Conservation (phyloP, 352 stramenopile genomes). For the Phytophthora agathidicida region DNA sequence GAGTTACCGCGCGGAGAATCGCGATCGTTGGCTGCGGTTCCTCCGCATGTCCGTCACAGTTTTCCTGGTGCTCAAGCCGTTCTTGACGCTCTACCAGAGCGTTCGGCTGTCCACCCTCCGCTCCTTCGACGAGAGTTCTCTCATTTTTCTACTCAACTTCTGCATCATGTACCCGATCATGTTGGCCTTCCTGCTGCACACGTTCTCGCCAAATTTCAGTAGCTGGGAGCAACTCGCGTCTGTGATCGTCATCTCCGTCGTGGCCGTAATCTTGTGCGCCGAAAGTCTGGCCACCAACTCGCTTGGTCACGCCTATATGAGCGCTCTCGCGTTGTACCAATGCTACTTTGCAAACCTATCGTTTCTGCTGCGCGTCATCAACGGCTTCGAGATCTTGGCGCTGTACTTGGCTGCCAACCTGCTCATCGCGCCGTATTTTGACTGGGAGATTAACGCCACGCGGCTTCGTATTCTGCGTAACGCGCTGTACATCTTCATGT, state of each 20-base stretch:
- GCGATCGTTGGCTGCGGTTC: conserved; percentile 68
- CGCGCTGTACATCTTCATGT: conserved; percentile 84
- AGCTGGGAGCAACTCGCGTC: conserved; percentile 64
- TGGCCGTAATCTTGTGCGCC: conserved; percentile 64
- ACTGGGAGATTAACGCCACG: conserved; percentile 46
- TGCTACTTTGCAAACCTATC: conserved; percentile 86
- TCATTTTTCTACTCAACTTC: conserved; percentile 84
- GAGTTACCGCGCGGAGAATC: conserved; percentile 76
- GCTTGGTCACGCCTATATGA: conserved; percentile 80
- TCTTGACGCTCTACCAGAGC: conserved; percentile 81
- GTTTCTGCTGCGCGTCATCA: conserved; percentile 66
- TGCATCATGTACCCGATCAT: conserved; percentile 77
- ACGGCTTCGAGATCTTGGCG: conserved; percentile 64
- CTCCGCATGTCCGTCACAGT: conserved; percentile 71
- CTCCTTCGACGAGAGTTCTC: conserved; percentile 55
- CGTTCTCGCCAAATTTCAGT: conserved; percentile 70
- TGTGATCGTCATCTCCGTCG: conserved; percentile 57
- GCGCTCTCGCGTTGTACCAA: conserved; percentile 78
- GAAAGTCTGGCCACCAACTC: conserved; percentile 76
- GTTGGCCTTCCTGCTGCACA: conserved; percentile 64
- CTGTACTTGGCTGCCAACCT: conserved; percentile 74
- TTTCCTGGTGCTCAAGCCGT: conserved; percentile 72
- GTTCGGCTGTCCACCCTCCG: conserved; percentile 48
- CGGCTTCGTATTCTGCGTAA: conserved; percentile 66
- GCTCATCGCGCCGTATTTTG: conserved; percentile 51